These are phyloP conservation scores for Nicotiana paniculata DNA, from an alignment of 257 asterid genomes.

Conservation along the genomic window DNA sequence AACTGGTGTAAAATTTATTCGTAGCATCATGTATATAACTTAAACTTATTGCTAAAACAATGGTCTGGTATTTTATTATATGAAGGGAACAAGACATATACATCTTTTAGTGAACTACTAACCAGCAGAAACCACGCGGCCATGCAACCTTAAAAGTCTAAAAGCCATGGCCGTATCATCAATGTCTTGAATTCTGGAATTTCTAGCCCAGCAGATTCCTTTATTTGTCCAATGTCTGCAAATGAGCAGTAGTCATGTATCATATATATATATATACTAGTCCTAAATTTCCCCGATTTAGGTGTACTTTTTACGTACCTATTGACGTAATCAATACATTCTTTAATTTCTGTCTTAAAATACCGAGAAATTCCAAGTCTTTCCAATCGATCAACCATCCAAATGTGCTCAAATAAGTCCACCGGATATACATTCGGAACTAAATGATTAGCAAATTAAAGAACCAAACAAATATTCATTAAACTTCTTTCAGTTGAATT, in stretches of 20 bases:
- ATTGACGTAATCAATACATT: constrained; percentile 46
- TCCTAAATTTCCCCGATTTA: neutral
- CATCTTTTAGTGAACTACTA: neutral
- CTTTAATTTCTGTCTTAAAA: constrained; percentile 46
- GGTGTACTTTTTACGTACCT: constrained; percentile 28
- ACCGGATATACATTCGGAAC: constrained; percentile 88
- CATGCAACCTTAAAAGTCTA: constrained; percentile 75
- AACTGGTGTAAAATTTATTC: neutral
- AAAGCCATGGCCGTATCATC: constrained; percentile 94
- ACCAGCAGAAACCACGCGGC: constrained; percentile 69
- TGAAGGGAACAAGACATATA: no score
- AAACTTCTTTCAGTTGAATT: no score
- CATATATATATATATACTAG: neutral
- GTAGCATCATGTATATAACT: neutral
- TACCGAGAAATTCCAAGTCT: constrained; percentile 69
- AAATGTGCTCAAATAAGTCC: constrained; percentile 81
- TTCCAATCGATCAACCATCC: constrained; percentile 74
- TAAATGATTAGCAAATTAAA: neutral
- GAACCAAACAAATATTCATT: no score
- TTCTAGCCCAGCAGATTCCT: constrained; percentile 87
- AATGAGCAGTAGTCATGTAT: neutral
- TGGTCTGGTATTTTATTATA: neutral
- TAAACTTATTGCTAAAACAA: neutral
- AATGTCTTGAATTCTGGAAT: constrained; percentile 52
- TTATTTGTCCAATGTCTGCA: constrained; percentile 63